Evolutionary conservation across 2,329 filamentous ascomycete genomes (phyloP).

Genomic region (Aureobasidium pullulans): DNA sequence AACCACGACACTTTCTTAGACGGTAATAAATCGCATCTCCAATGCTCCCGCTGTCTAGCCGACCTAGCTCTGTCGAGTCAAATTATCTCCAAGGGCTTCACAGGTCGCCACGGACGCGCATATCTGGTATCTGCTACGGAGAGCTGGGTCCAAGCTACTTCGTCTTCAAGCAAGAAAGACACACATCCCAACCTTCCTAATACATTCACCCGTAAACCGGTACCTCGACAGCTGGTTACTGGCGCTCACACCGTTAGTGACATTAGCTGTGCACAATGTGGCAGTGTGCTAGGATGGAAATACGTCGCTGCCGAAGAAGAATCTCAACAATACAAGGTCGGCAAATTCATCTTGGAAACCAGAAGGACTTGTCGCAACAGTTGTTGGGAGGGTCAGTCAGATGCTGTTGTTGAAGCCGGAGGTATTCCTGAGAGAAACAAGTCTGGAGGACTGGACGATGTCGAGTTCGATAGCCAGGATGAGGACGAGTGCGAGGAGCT

Average conservation of each 20-base stretch:
- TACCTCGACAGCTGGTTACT: slow-evolving; percentile 54
- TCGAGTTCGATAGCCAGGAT: slow-evolving; percentile 58
- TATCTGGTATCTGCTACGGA: slow-evolving; percentile 49
- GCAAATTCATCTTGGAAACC: slow-evolving; percentile 60
- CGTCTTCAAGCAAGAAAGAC: slow-evolving; percentile 20
- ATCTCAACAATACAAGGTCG: slow-evolving; percentile 55
- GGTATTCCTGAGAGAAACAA: not conserved
- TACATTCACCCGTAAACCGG: slow-evolving; percentile 49
- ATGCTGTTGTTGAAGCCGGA: slow-evolving; percentile 19
- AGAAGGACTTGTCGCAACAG: slow-evolving; percentile 44
- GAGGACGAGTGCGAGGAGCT: slow-evolving; percentile 61
- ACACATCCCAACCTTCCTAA: slow-evolving; percentile 45
- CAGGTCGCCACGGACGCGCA: slow-evolving; percentile 56
- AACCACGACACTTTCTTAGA: slow-evolving; percentile 30
- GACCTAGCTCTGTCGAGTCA: slow-evolving; percentile 53
- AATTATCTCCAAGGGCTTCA: slow-evolving; percentile 59
- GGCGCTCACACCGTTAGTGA: slow-evolving; percentile 57
- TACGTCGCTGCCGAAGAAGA: slow-evolving; percentile 57
- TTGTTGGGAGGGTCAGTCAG: slow-evolving; percentile 43
- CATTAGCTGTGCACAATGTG: slow-evolving; percentile 50
- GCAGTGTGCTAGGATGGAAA: slow-evolving; percentile 55
- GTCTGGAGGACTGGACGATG: slow-evolving; percentile 23
- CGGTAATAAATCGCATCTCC: slow-evolving; percentile 47
- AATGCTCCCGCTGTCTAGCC: slow-evolving; percentile 51
- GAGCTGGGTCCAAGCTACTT: not conserved